These are phyloP conservation scores for Rachicladosporium sp. DNA, from an alignment of 2,329 filamentous ascomycete species.

Conservation along the genomic window DNA sequence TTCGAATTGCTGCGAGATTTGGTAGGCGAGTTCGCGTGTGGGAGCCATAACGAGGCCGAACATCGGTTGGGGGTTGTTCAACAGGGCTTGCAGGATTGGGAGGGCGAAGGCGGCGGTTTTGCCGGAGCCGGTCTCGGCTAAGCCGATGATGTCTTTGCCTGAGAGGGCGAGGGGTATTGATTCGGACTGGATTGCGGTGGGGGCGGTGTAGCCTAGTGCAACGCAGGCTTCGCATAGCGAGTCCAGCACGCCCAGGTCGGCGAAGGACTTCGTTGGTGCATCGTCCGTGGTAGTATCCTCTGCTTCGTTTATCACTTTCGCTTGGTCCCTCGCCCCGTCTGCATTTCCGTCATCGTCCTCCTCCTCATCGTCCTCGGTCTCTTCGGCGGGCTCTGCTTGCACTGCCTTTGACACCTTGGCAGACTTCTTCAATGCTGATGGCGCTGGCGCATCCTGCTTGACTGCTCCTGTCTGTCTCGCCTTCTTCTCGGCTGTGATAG, in stretches of 20 bases:
- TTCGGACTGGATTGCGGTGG: constrained; percentile 80
- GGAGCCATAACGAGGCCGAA: constrained; percentile 88
- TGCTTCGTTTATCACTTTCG: constrained; percentile 5
- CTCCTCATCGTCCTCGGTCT: constrained; percentile 14
- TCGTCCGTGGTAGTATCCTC: constrained; percentile 10
- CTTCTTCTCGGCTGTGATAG: constrained; percentile 1
- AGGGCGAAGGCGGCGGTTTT: constrained; percentile 94
- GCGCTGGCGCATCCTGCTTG: constrained; percentile 1
- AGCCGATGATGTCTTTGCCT: constrained; percentile 76
- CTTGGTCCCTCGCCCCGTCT: constrained; percentile 12
- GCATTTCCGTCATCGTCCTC: constrained; percentile 10
- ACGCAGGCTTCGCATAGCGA: constrained; percentile 80
- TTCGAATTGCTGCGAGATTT: constrained; percentile 81
- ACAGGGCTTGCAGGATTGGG: constrained; percentile 79
- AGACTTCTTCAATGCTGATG: constrained; percentile 2
- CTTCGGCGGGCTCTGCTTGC: constrained; percentile 3
- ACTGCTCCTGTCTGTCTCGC: constrained; percentile 5
- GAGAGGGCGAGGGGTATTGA: constrained; percentile 71
- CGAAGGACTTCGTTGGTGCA: constrained; percentile 46
- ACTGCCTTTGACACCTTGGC: constrained; percentile 2
- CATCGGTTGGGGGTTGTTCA: constrained; percentile 73
- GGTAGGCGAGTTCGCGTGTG: constrained; percentile 83
- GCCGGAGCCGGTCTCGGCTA: constrained; percentile 90
- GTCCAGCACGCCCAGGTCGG: constrained; percentile 68
- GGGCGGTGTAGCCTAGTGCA: constrained; percentile 66